These are phyloP conservation scores for Thuja plicata DNA, from an alignment of 83 land plant genomes.

Conservation along the genomic window DNA sequence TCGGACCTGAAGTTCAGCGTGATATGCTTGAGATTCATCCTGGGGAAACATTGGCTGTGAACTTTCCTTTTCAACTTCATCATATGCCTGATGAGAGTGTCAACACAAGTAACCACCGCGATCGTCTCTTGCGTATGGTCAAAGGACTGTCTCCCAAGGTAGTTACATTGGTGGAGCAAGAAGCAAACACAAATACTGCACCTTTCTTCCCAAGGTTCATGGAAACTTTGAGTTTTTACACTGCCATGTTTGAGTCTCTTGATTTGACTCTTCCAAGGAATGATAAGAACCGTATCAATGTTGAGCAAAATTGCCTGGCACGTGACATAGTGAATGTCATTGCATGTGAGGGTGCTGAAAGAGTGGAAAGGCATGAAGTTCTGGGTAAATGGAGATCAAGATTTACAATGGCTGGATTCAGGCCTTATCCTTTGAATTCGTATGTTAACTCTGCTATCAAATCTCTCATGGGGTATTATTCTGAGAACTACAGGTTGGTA, in stretches of 20 bases:
- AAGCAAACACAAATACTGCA: constrained; percentile 74
- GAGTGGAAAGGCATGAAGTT: constrained; percentile 71
- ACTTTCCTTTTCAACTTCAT: constrained; percentile 64
- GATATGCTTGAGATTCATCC: constrained; percentile 58
- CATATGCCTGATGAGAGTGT: constrained; percentile 78
- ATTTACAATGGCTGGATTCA: constrained; percentile 71
- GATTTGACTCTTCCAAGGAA: constrained; percentile 51
- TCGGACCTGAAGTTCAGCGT: constrained; percentile 37
- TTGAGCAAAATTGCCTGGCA: constrained; percentile 70
- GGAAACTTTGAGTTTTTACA: constrained; percentile 60
- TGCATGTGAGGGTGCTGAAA: constrained; percentile 68
- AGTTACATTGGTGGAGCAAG: constrained; percentile 66
- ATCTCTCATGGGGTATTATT: constrained; percentile 44
- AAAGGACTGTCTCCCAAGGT: constrained; percentile 63
- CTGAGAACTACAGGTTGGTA: constrained; percentile 54
- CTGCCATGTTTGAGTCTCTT: constrained; percentile 70
- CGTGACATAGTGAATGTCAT: constrained; percentile 66
- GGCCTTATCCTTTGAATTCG: constrained; percentile 53
- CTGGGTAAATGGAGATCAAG: constrained; percentile 67
- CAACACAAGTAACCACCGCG: constrained; percentile 59
- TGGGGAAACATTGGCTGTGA: constrained; percentile 66
- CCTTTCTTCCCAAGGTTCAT: constrained; percentile 56
- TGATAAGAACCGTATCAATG: constrained; percentile 48
- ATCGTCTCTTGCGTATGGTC: constrained; percentile 61
- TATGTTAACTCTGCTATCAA: constrained; percentile 59